Percentiles rank a stretch among this genome's conserved stretches.
phyloP scores from a whole-genome alignment of 1,284 basidiomycete species.

The Peniophora sp. region DNA sequence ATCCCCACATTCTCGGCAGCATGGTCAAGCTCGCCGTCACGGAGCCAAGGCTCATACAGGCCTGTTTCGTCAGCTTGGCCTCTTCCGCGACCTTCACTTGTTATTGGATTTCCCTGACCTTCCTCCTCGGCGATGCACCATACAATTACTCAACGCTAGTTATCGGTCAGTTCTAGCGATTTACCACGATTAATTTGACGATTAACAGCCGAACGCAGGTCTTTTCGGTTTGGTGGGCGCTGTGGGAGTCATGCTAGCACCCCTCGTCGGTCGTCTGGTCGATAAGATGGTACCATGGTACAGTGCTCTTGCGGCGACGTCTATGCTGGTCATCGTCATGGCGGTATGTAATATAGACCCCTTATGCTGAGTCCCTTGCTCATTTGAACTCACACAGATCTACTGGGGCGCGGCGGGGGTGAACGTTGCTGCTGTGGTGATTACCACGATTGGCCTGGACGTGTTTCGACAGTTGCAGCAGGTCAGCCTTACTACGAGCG shows the following conservation, averaged over 20 bases:
- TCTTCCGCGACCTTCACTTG: constrained; percentile 23
- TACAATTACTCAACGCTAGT: constrained; percentile 37
- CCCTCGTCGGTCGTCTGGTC: constrained; percentile 39
- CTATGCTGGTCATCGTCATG: constrained; percentile 27
- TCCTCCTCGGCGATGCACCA: constrained; percentile 39
- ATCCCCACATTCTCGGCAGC: constrained; percentile 34
- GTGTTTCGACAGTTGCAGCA: constrained; percentile 40
- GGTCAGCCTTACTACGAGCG: constrained; percentile 29
- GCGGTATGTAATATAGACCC: no score
- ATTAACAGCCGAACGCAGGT: constrained; percentile 27
- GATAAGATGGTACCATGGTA: constrained; percentile 44
- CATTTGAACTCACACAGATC: constrained; percentile 19
- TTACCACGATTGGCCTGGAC: constrained; percentile 37
- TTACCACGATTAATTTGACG: no score
- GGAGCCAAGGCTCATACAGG: constrained; percentile 44
- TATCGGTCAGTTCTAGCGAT: not conserved
- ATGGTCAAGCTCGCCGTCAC: constrained; percentile 40
- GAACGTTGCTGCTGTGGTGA: constrained; percentile 36
- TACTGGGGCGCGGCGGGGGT: constrained; percentile 36
- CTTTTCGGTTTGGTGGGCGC: constrained; percentile 48
- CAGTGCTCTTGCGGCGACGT: constrained; percentile 34
- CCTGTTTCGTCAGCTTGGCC: constrained; percentile 32
- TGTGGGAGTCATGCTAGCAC: constrained; percentile 36
- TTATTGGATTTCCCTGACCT: constrained; percentile 44
- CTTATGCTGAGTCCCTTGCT: no score